These are phyloP conservation scores for Pseudozyma sp. DNA, from an alignment of 1,284 basidiomycete genomes.

Conservation along the genomic window DNA sequence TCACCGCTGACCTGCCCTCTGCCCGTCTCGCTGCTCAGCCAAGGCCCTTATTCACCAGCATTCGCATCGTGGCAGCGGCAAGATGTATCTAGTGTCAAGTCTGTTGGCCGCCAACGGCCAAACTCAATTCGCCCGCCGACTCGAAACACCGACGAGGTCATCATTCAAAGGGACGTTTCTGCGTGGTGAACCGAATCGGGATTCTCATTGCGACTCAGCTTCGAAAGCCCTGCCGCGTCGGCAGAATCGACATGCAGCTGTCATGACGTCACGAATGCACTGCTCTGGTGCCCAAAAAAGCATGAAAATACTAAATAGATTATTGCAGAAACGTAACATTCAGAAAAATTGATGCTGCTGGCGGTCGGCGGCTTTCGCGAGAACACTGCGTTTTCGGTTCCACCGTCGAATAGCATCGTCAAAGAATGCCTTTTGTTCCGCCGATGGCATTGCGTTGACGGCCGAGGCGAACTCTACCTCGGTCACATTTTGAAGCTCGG, in stretches of 20 bases:
- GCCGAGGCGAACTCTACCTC: slow-evolving; percentile 29
- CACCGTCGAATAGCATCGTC: slow-evolving; percentile 28
- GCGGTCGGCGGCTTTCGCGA: slow-evolving; percentile 7
- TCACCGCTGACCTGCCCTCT: no score
- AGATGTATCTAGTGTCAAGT: no score
- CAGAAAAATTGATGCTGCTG: slow-evolving; percentile 28
- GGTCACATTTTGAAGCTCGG: slow-evolving; percentile 23
- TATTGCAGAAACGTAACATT: slow-evolving; percentile 1
- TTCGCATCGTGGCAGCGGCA: no score
- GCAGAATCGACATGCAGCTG: slow-evolving; percentile 15
- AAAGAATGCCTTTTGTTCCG: slow-evolving; percentile 31
- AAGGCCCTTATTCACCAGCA: no score
- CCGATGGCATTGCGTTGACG: slow-evolving; percentile 29
- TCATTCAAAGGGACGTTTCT: no score
- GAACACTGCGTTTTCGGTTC: slow-evolving; percentile 17
- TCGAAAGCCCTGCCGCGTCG: no score
- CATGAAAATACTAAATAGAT: not conserved
- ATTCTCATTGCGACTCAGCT: no score
- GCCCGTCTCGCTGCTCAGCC: no score
- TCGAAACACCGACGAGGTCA: no score
- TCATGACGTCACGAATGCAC: slow-evolving; percentile 30
- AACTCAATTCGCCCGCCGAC: no score
- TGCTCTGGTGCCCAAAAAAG: not conserved
- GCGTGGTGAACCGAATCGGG: no score
- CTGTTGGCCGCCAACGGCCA: no score